Evolutionary conservation across 2,329 filamentous ascomycete genomes (phyloP).

Genomic region (Penicillium digitatum): DNA sequence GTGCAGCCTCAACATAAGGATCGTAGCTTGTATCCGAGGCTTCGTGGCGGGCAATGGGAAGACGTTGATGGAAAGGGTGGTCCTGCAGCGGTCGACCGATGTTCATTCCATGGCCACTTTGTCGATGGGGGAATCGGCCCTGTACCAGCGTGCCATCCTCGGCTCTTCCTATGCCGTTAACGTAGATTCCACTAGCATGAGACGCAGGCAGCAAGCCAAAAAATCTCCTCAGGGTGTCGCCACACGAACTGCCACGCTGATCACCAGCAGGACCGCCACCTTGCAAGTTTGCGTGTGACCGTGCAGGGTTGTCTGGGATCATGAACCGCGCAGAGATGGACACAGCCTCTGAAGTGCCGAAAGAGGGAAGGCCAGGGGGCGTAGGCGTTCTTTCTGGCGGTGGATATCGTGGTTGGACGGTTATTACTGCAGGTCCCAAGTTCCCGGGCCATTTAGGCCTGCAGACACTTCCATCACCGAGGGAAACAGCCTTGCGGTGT

Average conservation of each 20-base stretch:
- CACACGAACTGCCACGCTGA: constrained; percentile 20
- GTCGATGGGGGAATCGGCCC: constrained; percentile 39
- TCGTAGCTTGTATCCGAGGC: not conserved
- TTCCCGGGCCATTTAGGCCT: constrained; percentile 23
- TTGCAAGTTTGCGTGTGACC: not conserved
- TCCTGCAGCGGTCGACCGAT: constrained; percentile 27
- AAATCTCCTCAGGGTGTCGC: constrained; percentile 29
- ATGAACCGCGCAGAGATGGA: constrained; percentile 29
- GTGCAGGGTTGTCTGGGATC: constrained; percentile 8
- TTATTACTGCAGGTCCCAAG: constrained; percentile 27
- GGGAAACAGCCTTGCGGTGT: constrained; percentile 25
- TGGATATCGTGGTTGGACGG: constrained; percentile 33
- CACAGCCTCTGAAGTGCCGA: constrained; percentile 41
- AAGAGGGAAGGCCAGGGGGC: constrained; percentile 45
- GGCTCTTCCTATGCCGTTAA: constrained; percentile 33
- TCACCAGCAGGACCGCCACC: not conserved
- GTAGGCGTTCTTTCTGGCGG: constrained; percentile 41
- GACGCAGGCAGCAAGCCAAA: constrained; percentile 25
- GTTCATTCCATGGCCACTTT: constrained; percentile 42
- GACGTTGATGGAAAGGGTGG: constrained; percentile 36
- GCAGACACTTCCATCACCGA: constrained; percentile 21
- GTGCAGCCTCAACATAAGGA: not conserved
- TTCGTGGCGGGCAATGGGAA: constrained; percentile 23
- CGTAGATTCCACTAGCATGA: constrained; percentile 12
- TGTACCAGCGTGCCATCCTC: constrained; percentile 42